Evolutionary conservation across 2,329 filamentous ascomycete species (phyloP).

Genomic region (Colletotrichum eremochloae): DNA sequence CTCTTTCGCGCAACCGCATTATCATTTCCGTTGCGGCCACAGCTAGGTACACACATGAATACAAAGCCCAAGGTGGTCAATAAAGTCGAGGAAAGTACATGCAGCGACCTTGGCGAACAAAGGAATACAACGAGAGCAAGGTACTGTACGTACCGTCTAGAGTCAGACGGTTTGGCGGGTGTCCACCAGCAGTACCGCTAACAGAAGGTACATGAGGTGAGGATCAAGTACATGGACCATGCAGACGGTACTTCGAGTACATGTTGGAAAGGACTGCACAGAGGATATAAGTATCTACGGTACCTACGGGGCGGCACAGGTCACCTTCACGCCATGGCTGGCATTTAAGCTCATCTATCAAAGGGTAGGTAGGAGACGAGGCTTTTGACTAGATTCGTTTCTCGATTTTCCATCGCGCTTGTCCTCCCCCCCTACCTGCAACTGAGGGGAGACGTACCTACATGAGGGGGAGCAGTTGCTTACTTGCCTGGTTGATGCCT

Average conservation of each 20-base stretch:
- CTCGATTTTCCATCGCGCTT: not conserved
- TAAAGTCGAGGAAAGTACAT: constrained; percentile 3
- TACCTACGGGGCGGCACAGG: constrained; percentile 6
- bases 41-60: not conserved
- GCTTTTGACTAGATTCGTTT: not conserved
- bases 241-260: constrained; percentile 30
- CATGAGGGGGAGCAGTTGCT: no score
- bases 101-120: not conserved
- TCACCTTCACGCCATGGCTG: not conserved
- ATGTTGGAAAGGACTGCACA: constrained; percentile 16
- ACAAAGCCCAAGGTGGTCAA: not conserved
- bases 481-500: constrained; percentile 8
- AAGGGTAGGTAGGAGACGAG: not conserved
- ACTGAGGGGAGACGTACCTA: no score
- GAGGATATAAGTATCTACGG: not conserved
- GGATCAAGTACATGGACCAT: constrained; percentile 30
- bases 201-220: constrained; percentile 35
- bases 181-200: constrained; percentile 39
- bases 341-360: not conserved
- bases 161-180: constrained; percentile 33
- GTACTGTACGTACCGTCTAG: constrained; percentile 40
- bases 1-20: not conserved
- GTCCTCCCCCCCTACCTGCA: not conserved
- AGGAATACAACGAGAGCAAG: constrained; percentile 15
- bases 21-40: not conserved